These are phyloP conservation scores for Melampsora americana DNA, from an alignment of 1,284 basidiomycete genomes.

Conservation along the genomic window DNA sequence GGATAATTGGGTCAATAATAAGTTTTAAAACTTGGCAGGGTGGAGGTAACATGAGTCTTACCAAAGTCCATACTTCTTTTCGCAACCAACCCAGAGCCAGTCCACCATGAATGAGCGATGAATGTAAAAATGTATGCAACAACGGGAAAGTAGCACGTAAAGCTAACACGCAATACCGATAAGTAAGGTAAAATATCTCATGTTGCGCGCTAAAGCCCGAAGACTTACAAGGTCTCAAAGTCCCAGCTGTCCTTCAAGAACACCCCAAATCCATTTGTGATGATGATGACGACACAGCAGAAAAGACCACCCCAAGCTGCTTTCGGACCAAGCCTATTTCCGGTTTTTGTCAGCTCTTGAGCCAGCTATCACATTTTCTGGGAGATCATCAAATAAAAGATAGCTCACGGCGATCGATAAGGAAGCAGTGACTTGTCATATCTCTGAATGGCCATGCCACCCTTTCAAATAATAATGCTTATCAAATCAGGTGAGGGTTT, in stretches of 20 bases:
- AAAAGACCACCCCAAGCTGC: constrained; percentile 1
- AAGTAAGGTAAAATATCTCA: not conserved
- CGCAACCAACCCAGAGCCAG: not conserved
- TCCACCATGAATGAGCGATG: constrained; percentile 5
- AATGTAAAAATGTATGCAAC: not conserved
- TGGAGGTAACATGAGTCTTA: not conserved
- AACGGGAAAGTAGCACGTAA: constrained; percentile 16
- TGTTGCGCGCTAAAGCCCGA: not conserved
- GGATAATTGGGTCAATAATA: not conserved
- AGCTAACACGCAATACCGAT: not conserved
- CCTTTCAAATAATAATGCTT: constrained; percentile 54
- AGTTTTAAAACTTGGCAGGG: not conserved
- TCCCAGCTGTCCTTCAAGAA: not conserved
- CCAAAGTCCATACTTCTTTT: constrained; percentile 13
- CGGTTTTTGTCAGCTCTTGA: too few species aligned
- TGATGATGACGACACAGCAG: not conserved
- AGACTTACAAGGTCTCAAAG: constrained; percentile 1
- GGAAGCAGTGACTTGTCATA: constrained; percentile 67
- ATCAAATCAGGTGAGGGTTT: not conserved
- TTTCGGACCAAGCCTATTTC: constrained; percentile 7
- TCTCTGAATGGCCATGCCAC: constrained; percentile 71
- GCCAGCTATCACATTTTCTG: not conserved
- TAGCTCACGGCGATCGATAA: constrained; percentile 57
- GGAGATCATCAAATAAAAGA: not conserved
- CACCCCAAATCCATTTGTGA: constrained; percentile 11